These are phyloP conservation scores for Saccharomycopsis schoenii DNA, from an alignment of 805 yeast species.

Conservation along the genomic window DNA sequence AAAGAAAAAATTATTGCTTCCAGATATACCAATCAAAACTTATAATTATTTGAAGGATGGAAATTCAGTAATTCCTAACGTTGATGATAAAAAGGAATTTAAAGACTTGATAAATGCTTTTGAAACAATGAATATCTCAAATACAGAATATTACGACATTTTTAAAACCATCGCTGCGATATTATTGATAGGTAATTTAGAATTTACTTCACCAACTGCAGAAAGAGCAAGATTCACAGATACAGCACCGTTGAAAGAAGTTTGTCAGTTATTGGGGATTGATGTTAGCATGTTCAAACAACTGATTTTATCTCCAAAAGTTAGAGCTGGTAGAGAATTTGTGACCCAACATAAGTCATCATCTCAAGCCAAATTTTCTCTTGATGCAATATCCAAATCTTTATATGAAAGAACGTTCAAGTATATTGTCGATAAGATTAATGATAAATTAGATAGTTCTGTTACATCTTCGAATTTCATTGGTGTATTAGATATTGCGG, in stretches of 20 bases:
- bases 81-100: slow-evolving; percentile 72
- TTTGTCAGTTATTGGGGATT: slow-evolving; percentile 61
- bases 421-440: slow-evolving; percentile 64
- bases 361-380: slow-evolving; percentile 64
- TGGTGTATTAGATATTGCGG: slow-evolving; percentile 95
- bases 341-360: slow-evolving; percentile 74
- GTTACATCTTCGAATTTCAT: slow-evolving; percentile 48
- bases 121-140: slow-evolving; percentile 58
- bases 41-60: slow-evolving; percentile 84
- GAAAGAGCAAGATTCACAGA: slow-evolving; percentile 69
- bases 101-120: slow-evolving; percentile 55
- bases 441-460: slow-evolving; percentile 48
- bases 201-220: slow-evolving; percentile 52
- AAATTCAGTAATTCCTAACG: slow-evolving; percentile 51
- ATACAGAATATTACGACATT: slow-evolving; percentile 44
- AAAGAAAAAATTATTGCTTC: slow-evolving; percentile 48
- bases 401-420: slow-evolving; percentile 80
- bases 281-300: slow-evolving; percentile 41
- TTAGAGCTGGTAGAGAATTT: slow-evolving; percentile 83
- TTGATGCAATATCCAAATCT: slow-evolving; percentile 83
- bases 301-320: slow-evolving; percentile 66
- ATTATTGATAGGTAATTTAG: slow-evolving; percentile 78
- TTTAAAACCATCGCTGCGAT: slow-evolving; percentile 64
- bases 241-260: slow-evolving; percentile 38
- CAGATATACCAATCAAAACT: slow-evolving; percentile 33